Percentiles rank a stretch among this genome's conserved stretches.
Evolutionary conservation across 179 eudicot genomes (phyloP).

Genomic region (Gypsophila paniculata): DNA sequence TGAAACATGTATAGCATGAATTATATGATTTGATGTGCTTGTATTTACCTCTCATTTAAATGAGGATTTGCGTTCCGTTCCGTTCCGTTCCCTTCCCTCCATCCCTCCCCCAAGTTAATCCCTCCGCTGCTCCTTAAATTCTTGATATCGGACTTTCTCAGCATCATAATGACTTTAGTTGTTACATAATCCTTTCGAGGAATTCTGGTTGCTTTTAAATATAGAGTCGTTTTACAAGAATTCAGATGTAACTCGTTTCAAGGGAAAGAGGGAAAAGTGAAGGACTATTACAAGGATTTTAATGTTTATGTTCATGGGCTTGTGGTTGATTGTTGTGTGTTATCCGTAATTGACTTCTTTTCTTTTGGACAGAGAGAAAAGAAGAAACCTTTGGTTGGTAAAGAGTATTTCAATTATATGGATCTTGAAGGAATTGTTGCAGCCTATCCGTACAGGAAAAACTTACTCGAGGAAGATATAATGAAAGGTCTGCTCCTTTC

Average conservation of each 20-base stretch:
- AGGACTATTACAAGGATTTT: background rate
- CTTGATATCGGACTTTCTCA: no score
- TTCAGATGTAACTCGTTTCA: background rate
- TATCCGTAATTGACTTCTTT: background rate
- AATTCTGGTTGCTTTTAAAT: background rate
- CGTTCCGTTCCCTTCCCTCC: no score
- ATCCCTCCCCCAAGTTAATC: no score
- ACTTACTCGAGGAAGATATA: slow-evolving; percentile 65
- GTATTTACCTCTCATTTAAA: no score
- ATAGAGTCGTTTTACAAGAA: background rate
- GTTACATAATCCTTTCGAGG: slow-evolving; percentile 1
- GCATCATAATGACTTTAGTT: background rate
- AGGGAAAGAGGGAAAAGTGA: background rate
- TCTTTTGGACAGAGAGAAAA: slow-evolving; percentile 69
- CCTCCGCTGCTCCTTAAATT: no score
- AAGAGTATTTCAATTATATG: slow-evolving; percentile 84
- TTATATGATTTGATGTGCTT: background rate
- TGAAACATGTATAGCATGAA: no score
- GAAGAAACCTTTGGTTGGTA: slow-evolving; percentile 72
- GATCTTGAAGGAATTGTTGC: slow-evolving; percentile 79
- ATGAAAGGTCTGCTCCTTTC: slow-evolving; percentile 53
- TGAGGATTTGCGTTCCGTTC: no score
- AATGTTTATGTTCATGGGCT: background rate
- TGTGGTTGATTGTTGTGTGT: background rate
- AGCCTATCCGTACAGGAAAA: slow-evolving; percentile 62